Evolutionary conservation across 495 filamentous ascomycete genomes (phyloP).

Genomic region (Podospora pseudocomata): DNA sequence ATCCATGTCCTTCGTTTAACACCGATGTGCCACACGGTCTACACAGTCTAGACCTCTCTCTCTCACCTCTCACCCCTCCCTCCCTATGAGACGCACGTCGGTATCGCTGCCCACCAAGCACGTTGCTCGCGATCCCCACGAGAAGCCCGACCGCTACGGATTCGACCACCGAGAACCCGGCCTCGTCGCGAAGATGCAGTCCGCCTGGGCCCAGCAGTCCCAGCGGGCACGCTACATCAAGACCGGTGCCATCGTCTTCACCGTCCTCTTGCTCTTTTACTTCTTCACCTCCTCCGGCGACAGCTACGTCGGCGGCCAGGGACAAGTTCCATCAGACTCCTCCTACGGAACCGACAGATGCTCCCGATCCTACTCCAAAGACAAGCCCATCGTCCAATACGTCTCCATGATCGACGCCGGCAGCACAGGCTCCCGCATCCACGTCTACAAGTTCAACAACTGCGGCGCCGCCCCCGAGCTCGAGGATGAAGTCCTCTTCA

Average conservation of each 20-base stretch:
- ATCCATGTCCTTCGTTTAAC: constrained; percentile 22
- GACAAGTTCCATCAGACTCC: constrained; percentile 56
- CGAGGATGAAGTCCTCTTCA: constrained; percentile 77
- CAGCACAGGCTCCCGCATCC: constrained; percentile 94
- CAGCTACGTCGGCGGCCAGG: constrained; percentile 39
- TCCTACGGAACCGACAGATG: constrained; percentile 67
- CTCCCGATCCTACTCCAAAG: constrained; percentile 71
- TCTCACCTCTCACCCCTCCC: not conserved
- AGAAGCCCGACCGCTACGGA: constrained; percentile 54
- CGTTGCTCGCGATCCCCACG: constrained; percentile 53
- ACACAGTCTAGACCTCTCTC: not conserved
- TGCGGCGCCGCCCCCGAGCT: constrained; percentile 94
- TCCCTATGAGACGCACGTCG: constrained; percentile 55
- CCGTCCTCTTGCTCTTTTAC: constrained; percentile 70
- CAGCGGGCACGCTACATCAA: constrained; percentile 78
- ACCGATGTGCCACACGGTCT: too few species aligned
- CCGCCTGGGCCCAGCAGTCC: constrained; percentile 62
- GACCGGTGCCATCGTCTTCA: constrained; percentile 71
- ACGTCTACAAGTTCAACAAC: constrained; percentile 99
- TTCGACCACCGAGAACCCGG: constrained; percentile 40
- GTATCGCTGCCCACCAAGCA: constrained; percentile 58
- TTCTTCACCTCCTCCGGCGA: constrained; percentile 62
- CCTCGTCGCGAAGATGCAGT: constrained; percentile 48
- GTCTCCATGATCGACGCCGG: constrained; percentile 98
- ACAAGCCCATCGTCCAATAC: constrained; percentile 94